Evolutionary conservation across 805 yeast genomes (phyloP), one percentile per base, ranked within the genome.

Genomic region (Candida incommunis): DNA sequence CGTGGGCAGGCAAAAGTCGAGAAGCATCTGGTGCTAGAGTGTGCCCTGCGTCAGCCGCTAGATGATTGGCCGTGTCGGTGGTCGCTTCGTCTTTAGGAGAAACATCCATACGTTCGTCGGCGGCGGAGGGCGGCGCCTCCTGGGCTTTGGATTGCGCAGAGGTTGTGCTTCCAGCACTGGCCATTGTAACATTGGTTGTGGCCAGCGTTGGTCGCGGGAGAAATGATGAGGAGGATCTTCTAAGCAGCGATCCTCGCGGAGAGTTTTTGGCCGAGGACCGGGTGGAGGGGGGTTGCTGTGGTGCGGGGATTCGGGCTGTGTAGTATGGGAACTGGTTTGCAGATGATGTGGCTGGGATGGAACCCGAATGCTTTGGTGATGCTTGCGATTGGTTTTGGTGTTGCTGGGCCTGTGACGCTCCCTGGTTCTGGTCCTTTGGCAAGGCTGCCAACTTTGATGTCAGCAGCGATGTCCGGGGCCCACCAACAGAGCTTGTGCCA

Each of bases 191-290:
- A 22, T 68, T 64, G 27, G 64, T 65, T 4, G 54, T 49, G 13
- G 48, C 44, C 4, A 48, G 40, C 11, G 52, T 45, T 2, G 51
- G 69, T 63, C 4, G 74, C 68, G 25, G 72, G 62, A 54, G 67
- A 65, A 53, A 50, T 3, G 45, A 37, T 2, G 47, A 34, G 13
- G 48, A 42, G 40, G 46, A 51, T 26, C 47, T 44, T n/a, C 37
- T 43, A 13, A 48, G 54, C 24, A 47, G 51, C 4, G 53, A 68
- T 69, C 43, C 65, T 61, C 40, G 69, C 55, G 37, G 73, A 71
- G 23, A 67, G 61, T 51, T 63, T 64, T 31, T 24, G n/a, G 43
- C 43, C 41, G 43, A 3, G 18, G 42, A 27, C 13, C 45, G 37
- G n/a, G 41, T n/a, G n/a, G 50, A 29, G 21, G 18, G 43, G 20